Evolutionary conservation across 192 early-diverging fungal species (phyloP).

Genomic region (Backusella luteola): DNA sequence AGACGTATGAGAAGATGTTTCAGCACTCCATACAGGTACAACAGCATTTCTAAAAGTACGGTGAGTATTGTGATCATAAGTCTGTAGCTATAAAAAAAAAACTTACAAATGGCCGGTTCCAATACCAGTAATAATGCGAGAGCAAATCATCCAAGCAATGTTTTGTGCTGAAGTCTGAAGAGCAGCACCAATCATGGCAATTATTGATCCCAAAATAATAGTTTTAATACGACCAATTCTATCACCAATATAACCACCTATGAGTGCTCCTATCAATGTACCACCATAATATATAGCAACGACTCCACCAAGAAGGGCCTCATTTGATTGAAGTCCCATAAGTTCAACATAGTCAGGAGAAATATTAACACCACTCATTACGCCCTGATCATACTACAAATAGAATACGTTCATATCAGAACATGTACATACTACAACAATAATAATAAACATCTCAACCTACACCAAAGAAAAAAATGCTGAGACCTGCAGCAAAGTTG

Average conservation of each 20-base stretch:
- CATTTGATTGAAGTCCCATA: slow-evolving; percentile 25
- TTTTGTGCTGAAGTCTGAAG: slow-evolving; percentile 33
- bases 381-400: slow-evolving; percentile 33
- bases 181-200: slow-evolving; percentile 28
- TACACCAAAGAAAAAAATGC: slow-evolving; percentile 36
- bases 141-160: slow-evolving; percentile 29
- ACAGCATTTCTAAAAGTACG: slow-evolving; percentile 23
- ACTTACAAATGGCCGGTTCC: slow-evolving; percentile 32
- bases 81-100: not conserved
- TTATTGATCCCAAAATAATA: slow-evolving; percentile 14
- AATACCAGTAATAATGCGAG: slow-evolving; percentile 30
- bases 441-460: too few relatives aligned
- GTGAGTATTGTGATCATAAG: not conserved
- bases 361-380: slow-evolving; percentile 30
- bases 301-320: slow-evolving; percentile 25
- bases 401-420: not conserved
- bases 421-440: too few relatives aligned
- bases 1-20: slow-evolving; percentile 29
- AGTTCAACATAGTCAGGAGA: slow-evolving; percentile 19
- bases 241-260: slow-evolving; percentile 36
- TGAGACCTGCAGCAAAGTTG: slow-evolving; percentile 27
- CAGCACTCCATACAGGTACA: slow-evolving; percentile 36
- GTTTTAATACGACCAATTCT: slow-evolving; percentile 32
- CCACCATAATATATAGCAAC: slow-evolving; percentile 32
- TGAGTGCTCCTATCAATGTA: slow-evolving; percentile 29